Percentiles rank a stretch among this genome's conserved stretches.
These are phyloP conservation scores for Daedaleopsis nitida DNA, from an alignment of 768 basidiomycete genomes.

Conservation along the genomic window DNA sequence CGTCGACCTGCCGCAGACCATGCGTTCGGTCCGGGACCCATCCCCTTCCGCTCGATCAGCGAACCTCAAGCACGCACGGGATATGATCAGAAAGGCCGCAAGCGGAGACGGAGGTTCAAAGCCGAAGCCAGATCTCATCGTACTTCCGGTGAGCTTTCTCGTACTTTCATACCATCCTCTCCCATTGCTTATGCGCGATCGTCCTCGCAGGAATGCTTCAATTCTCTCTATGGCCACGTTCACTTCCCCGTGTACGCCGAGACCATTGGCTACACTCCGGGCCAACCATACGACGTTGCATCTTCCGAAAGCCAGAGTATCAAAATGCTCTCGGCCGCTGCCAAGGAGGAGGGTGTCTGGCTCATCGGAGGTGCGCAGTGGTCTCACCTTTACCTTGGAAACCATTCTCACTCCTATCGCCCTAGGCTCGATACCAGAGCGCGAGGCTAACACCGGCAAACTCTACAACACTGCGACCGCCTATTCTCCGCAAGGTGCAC, in stretches of 20 bases:
- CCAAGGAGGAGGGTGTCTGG: slow-evolving; percentile 81
- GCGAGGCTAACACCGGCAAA: slow-evolving; percentile 59
- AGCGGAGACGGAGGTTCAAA: slow-evolving; percentile 31
- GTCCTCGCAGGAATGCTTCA: slow-evolving; percentile 75
- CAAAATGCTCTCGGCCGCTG: slow-evolving; percentile 76
- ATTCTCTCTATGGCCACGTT: slow-evolving; percentile 79
- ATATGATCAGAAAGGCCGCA: slow-evolving; percentile 77
- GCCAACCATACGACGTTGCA: slow-evolving; percentile 56
- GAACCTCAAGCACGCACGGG: slow-evolving; percentile 82
- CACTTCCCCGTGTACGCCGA: slow-evolving; percentile 88
- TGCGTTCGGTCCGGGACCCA: not conserved
- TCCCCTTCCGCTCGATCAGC: slow-evolving; percentile 25
- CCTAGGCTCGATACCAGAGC: slow-evolving; percentile 91
- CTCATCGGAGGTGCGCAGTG: slow-evolving; percentile 78
- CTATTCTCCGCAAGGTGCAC: slow-evolving; percentile 72
- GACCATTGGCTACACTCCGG: slow-evolving; percentile 63
- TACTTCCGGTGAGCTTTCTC: slow-evolving; percentile 67
- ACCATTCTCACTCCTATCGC: not conserved
- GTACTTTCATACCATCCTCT: not conserved
- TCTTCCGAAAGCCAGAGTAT: slow-evolving; percentile 73
- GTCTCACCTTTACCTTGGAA: no score
- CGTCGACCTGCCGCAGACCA: not conserved
- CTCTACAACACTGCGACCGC: slow-evolving; percentile 94
- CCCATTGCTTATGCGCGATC: no score
- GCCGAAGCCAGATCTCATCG: slow-evolving; percentile 76